Evolutionary conservation across 257 asterid species (phyloP), one percentile per base, ranked within the genome.

Genomic region (Solanum virginianum): DNA sequence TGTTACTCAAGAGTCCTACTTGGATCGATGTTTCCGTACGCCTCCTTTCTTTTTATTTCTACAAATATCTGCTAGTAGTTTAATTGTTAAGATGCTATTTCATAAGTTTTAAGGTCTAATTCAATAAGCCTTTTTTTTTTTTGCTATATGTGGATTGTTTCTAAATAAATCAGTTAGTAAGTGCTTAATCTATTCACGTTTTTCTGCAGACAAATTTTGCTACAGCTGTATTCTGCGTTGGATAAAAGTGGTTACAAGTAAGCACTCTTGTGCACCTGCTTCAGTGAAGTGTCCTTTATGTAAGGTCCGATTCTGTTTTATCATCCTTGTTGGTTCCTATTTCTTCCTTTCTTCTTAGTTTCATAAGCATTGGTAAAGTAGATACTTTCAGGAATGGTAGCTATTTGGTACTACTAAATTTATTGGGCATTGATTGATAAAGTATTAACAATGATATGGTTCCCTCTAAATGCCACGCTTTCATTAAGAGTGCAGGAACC

Each of bases 1-100:
- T 12, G 83, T 90, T 65, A 88, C 85, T 20, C 86, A 85, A 18
- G 96, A 91, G 39, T 91, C 95, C n/a, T 94, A 93, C 87, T 88
- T 94, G 86, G 95, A 92, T 85, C 89, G 89, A 54, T 94, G 98
- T 86, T 93, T 91, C 87, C 98, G 97, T 94, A 91, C 69, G 93
- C 41, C 1, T 4, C 57, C 53, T 55, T 32, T 75, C 10, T 53
- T 81, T 6, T 69, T 47, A 79, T 66, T 32, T 53, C 43, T 70
- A 81, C 29, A 7, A 43, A 55, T 79, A 51, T 41, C 12, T 36
- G 43, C 11, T 43, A 56, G 39, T 72, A 80, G 47, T 57, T 82
- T 54, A 43, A 8, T 49, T 75, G 22, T 75, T 75, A 8, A 14
- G 81, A 75, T 75, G 45, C 62, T 24, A 49, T 49, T 79, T 26